Conservation (phyloP, 2,329 filamentous ascomycete species). For the Pseudogymnoascus sp. region DNA sequence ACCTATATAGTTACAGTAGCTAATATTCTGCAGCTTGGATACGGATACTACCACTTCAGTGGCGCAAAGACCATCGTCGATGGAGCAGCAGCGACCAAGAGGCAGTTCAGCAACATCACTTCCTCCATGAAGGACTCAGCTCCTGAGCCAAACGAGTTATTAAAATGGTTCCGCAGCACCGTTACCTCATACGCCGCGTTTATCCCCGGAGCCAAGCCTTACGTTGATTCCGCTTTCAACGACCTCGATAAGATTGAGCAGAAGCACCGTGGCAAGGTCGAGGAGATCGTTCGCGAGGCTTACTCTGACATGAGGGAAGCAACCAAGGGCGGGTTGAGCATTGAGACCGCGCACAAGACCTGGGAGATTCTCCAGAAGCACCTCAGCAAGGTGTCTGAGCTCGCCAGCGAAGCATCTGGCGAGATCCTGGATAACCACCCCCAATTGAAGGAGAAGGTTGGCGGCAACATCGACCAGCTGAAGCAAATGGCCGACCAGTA, state of each 20-base stretch:
- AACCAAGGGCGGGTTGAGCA: conserved; percentile 50
- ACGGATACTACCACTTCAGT: conserved; percentile 46
- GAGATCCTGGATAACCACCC: conserved; percentile 70
- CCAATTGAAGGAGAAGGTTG: conserved; percentile 62
- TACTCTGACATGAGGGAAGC: conserved; percentile 60
- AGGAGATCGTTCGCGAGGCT: conserved; percentile 58
- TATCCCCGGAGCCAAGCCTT: conserved; percentile 62
- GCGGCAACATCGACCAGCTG: conserved; percentile 58
- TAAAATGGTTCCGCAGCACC: conserved; percentile 57
- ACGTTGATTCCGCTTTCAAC: conserved; percentile 62
- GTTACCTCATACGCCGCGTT: conserved; percentile 62
- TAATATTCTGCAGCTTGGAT: conserved; percentile 32
- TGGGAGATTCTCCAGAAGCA: conserved; percentile 58
- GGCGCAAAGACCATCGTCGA: conserved; percentile 36
- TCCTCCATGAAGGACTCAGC: conserved; percentile 54
- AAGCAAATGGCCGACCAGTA: conserved; percentile 62
- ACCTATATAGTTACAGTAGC: not conserved
- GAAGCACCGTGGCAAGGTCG: conserved; percentile 63
- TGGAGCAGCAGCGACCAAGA: conserved; percentile 47
- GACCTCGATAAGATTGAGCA: conserved; percentile 61
- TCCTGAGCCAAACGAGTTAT: conserved; percentile 58
- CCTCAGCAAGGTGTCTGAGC: conserved; percentile 48
- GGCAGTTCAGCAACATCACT: conserved; percentile 52
- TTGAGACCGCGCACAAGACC: conserved; percentile 53
- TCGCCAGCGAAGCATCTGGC: conserved; percentile 54